Base-by-base conservation (phyloP, 306 rosid genomes). In the Nissolia schottii region DNA sequence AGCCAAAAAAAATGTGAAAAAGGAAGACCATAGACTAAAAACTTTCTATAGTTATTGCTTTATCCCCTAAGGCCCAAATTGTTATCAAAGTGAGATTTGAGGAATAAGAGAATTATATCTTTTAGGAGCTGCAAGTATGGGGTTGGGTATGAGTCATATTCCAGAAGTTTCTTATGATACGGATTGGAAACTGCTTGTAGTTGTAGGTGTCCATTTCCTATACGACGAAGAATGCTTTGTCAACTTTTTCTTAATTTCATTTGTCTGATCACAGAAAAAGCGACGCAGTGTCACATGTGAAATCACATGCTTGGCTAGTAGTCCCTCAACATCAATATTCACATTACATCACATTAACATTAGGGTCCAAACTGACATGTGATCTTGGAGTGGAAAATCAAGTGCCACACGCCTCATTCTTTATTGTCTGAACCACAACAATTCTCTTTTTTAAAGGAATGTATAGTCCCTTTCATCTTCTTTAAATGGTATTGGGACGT, bases 281-380 rank as follows among this genome's bases (percentile, higher is more conserved):
- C 1, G 74, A 60, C 25, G 74, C 51, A 37, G 50, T 58, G 16
- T 71, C 73, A 71, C 85, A 81, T 71, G 85, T 71, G 82, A 61
- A 43, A 77, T 81, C 82, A 81, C 82, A 77, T 77, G 85, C 13
- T 24, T 66, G 24, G 35, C 71, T 76, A 71, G n/a, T n/a, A n/a
- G n/a, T 68, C 65, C 71, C 28, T 71, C 73, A 81, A 76, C 72
- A 81, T 65, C 48, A 74, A 29, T 54, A 76, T 27, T 34, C 29
- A 58, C 25, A 38, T 37, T 46, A 18, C n/a, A n/a, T n/a, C 78
- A 29, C 61, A 76, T 27, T 34, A 43, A 58, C 25, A 38, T 37
- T 46, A 18, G 19, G 51, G 8, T 58, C 66, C 80, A 64, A 76
- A 70, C 59, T 63, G 74, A 59, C 67, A 40, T 31, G 23, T 31